Conservation (phyloP, 179 eudicot genomes). For the Drosera spatulata region DNA sequence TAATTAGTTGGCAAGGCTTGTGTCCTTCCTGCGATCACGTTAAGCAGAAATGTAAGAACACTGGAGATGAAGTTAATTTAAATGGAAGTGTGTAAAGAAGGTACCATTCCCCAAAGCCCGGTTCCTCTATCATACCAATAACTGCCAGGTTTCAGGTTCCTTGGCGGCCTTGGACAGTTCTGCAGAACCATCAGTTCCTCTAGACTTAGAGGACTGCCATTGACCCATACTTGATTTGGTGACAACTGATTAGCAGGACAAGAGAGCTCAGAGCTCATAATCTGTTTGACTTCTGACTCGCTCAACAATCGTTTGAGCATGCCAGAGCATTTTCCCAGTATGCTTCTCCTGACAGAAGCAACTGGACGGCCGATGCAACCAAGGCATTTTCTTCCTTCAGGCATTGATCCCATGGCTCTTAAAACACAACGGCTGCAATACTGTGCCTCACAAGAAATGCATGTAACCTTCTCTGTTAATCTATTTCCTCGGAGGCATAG, state of each 20-base stretch:
- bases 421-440: conserved; percentile 61
- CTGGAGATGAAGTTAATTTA: background rate
- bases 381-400: conserved; percentile 85
- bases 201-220: conserved; percentile 37
- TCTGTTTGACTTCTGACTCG: conserved; percentile 28
- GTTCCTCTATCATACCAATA: conserved; percentile 89
- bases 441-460: conserved; percentile 75
- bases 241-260: conserved; percentile 54
- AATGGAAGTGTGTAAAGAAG: background rate
- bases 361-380: conserved; percentile 52
- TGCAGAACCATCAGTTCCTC: conserved; percentile 53
- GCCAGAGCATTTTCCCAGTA: conserved; percentile 56
- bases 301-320: conserved; percentile 42
- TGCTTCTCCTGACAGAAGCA: conserved; percentile 45
- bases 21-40: conserved; percentile 28
- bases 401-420: conserved; percentile 95
- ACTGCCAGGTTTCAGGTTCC: conserved; percentile 51
- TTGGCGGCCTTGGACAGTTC: conserved; percentile 57
- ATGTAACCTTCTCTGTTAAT: conserved; percentile 53
- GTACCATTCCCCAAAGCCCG: conserved; percentile 97
- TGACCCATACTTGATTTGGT: conserved; percentile 42
- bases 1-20: conserved; percentile 34
- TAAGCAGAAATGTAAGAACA: background rate
- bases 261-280: conserved; percentile 48
- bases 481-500: conserved; percentile 46